These are phyloP conservation scores for Parietaria judaica DNA, from an alignment of 306 rosid species.

Conservation along the genomic window DNA sequence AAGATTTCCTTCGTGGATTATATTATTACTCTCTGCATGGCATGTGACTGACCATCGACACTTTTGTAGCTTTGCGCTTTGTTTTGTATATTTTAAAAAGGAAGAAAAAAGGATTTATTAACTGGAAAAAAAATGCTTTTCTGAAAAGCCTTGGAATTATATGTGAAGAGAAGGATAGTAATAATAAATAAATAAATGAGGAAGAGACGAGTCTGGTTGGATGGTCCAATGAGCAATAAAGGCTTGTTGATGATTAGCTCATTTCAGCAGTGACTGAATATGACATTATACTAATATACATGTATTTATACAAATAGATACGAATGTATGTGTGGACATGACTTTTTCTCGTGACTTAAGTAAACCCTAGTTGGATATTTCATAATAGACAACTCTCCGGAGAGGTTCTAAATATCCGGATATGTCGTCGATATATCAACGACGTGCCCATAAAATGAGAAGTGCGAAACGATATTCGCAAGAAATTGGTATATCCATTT, in stretches of 20 bases:
- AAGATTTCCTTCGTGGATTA: constrained; percentile 6
- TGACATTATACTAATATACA: constrained; percentile 10
- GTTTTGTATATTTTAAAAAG: constrained; percentile 11
- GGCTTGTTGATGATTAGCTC: constrained; percentile 17
- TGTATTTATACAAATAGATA: background rate
- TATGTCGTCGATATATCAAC: too few species aligned
- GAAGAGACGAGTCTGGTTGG: constrained; percentile 21
- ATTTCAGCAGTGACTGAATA: constrained; percentile 3
- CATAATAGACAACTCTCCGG: too few species aligned
- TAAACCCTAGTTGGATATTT: too few species aligned
- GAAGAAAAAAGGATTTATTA: constrained; percentile 4
- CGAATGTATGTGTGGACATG: too few species aligned
- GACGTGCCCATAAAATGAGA: too few species aligned
- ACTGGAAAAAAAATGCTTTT: constrained; percentile 4
- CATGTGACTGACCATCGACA: constrained; percentile 46
- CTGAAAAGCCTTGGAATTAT: constrained; percentile 17
- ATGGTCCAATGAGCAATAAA: constrained; percentile 51
- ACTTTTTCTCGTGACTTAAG: too few species aligned
- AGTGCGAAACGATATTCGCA: too few species aligned
- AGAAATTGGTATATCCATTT: too few species aligned
- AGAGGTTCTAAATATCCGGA: too few species aligned
- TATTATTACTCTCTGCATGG: constrained; percentile 6
- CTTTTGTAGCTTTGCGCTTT: constrained; percentile 49
- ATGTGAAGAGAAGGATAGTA: background rate
- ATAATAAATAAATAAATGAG: background rate